These are phyloP conservation scores for Knoxdaviesia capensis DNA, from an alignment of 2,329 filamentous ascomycete genomes.

Conservation along the genomic window DNA sequence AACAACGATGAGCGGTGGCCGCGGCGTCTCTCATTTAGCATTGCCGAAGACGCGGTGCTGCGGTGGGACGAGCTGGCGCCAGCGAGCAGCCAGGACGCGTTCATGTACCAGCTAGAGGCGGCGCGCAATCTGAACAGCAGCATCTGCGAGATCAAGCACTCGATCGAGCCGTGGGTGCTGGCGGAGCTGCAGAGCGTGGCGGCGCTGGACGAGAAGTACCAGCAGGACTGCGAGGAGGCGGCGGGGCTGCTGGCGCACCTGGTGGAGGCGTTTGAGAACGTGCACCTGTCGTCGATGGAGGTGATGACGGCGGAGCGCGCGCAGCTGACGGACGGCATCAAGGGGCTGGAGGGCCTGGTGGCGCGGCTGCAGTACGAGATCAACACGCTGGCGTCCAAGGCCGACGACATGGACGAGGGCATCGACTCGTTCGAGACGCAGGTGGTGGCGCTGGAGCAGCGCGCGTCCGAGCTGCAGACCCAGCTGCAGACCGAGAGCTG, in stretches of 20 bases:
- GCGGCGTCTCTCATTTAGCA: conserved; percentile 53
- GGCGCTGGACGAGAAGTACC: conserved; percentile 39
- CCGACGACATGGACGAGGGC: conserved; percentile 73
- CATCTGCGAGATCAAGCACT: conserved; percentile 28
- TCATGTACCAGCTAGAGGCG: conserved; percentile 15
- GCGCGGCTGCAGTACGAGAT: conserved; percentile 90
- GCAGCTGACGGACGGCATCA: conserved; percentile 48
- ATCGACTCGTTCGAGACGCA: conserved; percentile 62
- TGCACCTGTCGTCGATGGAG: conserved; percentile 47
- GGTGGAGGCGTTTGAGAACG: conserved; percentile 46
- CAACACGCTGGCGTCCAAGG: conserved; percentile 54
- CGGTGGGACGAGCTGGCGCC: conserved; percentile 38
- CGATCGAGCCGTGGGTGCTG: conserved; percentile 40
- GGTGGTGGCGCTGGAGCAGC: conserved; percentile 48
- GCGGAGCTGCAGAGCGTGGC: conserved; percentile 34
- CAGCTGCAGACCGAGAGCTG: conserved; percentile 45
- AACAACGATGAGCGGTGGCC: conserved; percentile 44
- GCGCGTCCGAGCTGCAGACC: conserved; percentile 39
- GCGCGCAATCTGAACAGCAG: conserved; percentile 31
- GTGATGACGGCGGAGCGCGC: conserved; percentile 49
- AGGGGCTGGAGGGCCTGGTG: conserved; percentile 60
- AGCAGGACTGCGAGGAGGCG: conserved; percentile 43
- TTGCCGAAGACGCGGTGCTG: conserved; percentile 55
- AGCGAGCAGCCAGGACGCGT: conserved; percentile 1
- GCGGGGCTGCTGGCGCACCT: conserved; percentile 48